These are phyloP conservation scores for Gnaphalium uliginosum DNA, from an alignment of 129 eudicot species.

Conservation along the genomic window DNA sequence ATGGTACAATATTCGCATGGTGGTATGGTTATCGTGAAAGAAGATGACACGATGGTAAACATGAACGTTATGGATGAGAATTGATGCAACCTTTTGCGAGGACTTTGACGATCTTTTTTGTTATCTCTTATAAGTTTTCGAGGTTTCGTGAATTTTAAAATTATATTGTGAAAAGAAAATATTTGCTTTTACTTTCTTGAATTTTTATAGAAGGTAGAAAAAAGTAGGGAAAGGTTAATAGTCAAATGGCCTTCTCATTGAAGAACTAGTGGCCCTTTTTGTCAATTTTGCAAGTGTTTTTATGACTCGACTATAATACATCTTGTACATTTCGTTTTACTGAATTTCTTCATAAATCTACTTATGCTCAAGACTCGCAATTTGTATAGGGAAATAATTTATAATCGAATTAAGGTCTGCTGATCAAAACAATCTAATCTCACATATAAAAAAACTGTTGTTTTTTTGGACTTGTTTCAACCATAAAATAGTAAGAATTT, in stretches of 20 bases:
- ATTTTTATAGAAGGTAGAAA: constrained; percentile 10
- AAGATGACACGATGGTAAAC: constrained; percentile 20
- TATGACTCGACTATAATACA: constrained; percentile 3
- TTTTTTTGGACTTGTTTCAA: no score
- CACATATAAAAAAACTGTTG: no score
- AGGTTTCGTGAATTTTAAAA: constrained; percentile 17
- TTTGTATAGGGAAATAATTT: not conserved
- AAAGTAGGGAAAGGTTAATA: constrained; percentile 13
- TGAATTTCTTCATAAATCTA: not conserved
- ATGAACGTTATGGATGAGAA: constrained; percentile 5
- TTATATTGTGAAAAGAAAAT: constrained; percentile 22
- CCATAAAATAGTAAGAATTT: no score
- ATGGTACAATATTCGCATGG: not conserved
- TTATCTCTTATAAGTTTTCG: not conserved
- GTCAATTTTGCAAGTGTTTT: constrained; percentile 26
- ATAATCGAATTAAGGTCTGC: not conserved
- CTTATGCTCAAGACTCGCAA: not conserved
- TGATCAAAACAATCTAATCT: no score
- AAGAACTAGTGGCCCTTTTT: constrained; percentile 13
- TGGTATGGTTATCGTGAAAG: constrained; percentile 14
- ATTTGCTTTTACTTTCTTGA: constrained; percentile 9
- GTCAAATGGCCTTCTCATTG: constrained; percentile 14
- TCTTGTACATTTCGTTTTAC: not conserved
- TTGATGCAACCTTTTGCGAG: not conserved
- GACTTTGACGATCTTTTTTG: constrained; percentile 15